Evolutionary conservation across 73 alveolate species (phyloP).

Genomic region (Stentor coeruleus): DNA sequence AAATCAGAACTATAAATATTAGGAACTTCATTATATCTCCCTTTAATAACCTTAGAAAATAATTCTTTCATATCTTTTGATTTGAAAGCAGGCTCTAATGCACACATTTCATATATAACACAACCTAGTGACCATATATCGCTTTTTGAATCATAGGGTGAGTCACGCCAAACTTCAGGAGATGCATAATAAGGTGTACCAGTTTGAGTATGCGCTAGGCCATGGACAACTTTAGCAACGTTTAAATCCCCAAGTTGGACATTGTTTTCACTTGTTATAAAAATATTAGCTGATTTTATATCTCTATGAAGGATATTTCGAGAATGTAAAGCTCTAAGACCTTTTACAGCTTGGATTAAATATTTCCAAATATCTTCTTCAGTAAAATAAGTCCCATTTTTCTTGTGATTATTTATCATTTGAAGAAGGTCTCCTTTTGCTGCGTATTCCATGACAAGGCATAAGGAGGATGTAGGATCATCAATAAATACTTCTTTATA

Average conservation of each 20-base stretch:
- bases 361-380: constrained; percentile 55
- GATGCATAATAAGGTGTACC: neutral
- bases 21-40: no score
- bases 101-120: neutral
- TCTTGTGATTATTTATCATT: constrained; percentile 40
- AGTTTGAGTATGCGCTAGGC: neutral
- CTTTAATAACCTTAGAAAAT: no score
- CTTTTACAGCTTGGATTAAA: neutral
- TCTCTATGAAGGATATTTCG: neutral
- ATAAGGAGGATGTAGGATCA: no score
- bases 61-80: no score
- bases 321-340: neutral
- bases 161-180: neutral
- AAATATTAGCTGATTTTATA: neutral
- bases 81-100: no score
- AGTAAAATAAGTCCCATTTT: constrained; percentile 39
- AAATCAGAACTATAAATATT: no score
- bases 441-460: constrained; percentile 61
- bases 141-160: no score
- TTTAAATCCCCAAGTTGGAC: neutral
- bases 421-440: constrained; percentile 65
- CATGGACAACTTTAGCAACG: neutral
- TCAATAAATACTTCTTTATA: no score
- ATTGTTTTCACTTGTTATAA: neutral
- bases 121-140: neutral